These are phyloP conservation scores for Trichomonascaceae sp. DNA, from an alignment of 1,139 yeast species.

Conservation along the genomic window DNA sequence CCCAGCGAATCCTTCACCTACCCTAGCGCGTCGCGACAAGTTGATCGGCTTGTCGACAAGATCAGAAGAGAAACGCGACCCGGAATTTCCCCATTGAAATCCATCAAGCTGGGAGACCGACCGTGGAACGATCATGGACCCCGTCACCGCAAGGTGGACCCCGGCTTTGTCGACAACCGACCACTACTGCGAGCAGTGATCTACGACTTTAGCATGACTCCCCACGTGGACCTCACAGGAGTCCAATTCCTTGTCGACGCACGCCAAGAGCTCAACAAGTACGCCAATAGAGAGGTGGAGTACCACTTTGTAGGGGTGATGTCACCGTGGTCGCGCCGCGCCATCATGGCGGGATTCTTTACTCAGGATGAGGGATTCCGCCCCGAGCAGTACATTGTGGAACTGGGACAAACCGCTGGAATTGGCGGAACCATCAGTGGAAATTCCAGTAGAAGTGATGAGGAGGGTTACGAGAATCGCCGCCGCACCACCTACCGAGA, in stretches of 20 bases:
- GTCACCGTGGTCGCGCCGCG: slow-evolving; percentile 79
- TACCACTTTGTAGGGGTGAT: slow-evolving; percentile 79
- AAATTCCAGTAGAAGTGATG: slow-evolving; percentile 5
- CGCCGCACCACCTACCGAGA: slow-evolving; percentile 10
- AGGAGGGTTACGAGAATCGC: slow-evolving; percentile 11
- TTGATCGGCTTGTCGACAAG: slow-evolving; percentile 57
- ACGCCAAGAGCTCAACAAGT: slow-evolving; percentile 55
- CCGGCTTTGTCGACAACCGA: slow-evolving; percentile 34
- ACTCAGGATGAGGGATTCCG: slow-evolving; percentile 38
- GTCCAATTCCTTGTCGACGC: slow-evolving; percentile 68
- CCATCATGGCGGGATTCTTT: slow-evolving; percentile 64
- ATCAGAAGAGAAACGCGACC: slow-evolving; percentile 49
- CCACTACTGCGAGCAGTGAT: slow-evolving; percentile 63
- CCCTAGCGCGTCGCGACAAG: slow-evolving; percentile 65
- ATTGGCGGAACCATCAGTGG: slow-evolving; percentile 14
- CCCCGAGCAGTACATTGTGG: slow-evolving; percentile 13
- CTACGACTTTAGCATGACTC: slow-evolving; percentile 67
- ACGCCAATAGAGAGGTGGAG: slow-evolving; percentile 77
- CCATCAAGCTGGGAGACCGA: slow-evolving; percentile 45
- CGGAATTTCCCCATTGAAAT: slow-evolving; percentile 34
- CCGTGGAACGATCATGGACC: slow-evolving; percentile 94
- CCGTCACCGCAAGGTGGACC: slow-evolving; percentile 18
- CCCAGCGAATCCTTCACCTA: slow-evolving; percentile 73
- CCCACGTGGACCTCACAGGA: slow-evolving; percentile 68
- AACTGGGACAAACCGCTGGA: slow-evolving; percentile 10